These are phyloP conservation scores for Begonia fuchsioides DNA, from an alignment of 306 rosid genomes.

Conservation along the genomic window DNA sequence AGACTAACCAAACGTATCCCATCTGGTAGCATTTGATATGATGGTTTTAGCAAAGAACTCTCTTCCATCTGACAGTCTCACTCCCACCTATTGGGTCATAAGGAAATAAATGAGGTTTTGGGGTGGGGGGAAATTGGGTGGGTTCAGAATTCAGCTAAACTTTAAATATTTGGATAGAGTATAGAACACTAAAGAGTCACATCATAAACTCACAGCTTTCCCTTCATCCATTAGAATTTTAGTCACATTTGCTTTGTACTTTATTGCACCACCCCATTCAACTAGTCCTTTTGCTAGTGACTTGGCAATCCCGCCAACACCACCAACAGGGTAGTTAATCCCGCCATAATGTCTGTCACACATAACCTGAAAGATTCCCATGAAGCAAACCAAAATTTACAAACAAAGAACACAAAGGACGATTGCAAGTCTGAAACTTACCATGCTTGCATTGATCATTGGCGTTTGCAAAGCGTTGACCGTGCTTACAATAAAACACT, in stretches of 20 bases:
- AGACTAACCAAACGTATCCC: conserved; percentile 94
- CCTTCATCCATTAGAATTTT: conserved; percentile 47
- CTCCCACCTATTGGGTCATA: conserved; percentile 46
- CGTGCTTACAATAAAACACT: conserved; percentile 96
- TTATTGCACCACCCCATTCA: conserved; percentile 66
- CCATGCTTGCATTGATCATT: conserved; percentile 98
- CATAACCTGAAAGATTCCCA: conserved; percentile 38
- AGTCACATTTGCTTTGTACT: conserved; percentile 85
- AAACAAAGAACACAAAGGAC: conserved; percentile 4
- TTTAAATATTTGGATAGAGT: no score
- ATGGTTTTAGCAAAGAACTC: conserved; percentile 72
- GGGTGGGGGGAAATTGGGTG: no score
- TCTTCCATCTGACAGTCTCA: conserved; percentile 71
- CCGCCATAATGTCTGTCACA: conserved; percentile 97
- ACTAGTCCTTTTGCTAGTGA: conserved; percentile 75
- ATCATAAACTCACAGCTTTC: conserved; percentile 60
- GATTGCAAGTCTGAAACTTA: conserved; percentile 14
- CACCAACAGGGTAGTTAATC: conserved; percentile 86
- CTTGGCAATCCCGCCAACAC: conserved; percentile 88
- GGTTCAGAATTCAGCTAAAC: no score
- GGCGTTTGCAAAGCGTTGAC: conserved; percentile 92
- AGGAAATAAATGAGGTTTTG: no score
- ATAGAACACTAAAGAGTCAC: no score
- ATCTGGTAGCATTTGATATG: conserved; percentile 96
- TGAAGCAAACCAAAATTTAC: conserved; percentile 7